Evolutionary conservation across 2,329 filamentous ascomycete genomes (phyloP), one percentile per base, ranked within the genome.

Genomic region (Fusarium sp.): DNA sequence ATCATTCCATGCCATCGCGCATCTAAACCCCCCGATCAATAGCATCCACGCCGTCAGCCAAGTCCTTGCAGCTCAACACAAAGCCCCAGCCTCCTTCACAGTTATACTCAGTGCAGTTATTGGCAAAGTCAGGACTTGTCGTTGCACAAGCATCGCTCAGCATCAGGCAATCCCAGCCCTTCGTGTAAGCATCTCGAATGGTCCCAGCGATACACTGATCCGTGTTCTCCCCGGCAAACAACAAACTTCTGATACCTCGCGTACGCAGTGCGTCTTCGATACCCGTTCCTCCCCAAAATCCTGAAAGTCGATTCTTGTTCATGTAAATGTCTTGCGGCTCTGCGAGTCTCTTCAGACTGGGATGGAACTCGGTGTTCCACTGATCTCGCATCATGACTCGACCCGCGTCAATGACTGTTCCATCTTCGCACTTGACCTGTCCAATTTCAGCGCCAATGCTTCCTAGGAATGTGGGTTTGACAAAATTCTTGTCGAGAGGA

Each of bases 351-450:
- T 26, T 58, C 10, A 58, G 24, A 0, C 11, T n/a, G 0, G 18
- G n/a, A 14, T 58, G 5, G 3, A 58, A 36, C n/a, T 48, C 41
- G n/a, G 41, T 58, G 2, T 48, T 58, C 55, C 55, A 57, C 18
- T 57, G 55, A 35, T 36, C 13, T 31, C 39, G 7, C 39, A 35
- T 47, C 55, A 47, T 36, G 7, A 57, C 31, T 0, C 39, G n/a
- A 1, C 55, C 55, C 3, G 28, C 55, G 6, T 28, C n/a, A 0
- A 47, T 36, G 13, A 7, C 0, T 0, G 18, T 22, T 0, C 31
- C 55, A 1, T 57, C 31, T 0, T 35, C 18, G 1, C 13, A 1
- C 20, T n/a, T n/a, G 13, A 47, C 18, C 0, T 35, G 0, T 5
- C 31, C 55, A 1, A 57, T 57, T 1, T 47, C 55, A 0, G n/a